Evolutionary conservation across 805 yeast genomes (phyloP).

Genomic region (Candida dajiaensis): DNA sequence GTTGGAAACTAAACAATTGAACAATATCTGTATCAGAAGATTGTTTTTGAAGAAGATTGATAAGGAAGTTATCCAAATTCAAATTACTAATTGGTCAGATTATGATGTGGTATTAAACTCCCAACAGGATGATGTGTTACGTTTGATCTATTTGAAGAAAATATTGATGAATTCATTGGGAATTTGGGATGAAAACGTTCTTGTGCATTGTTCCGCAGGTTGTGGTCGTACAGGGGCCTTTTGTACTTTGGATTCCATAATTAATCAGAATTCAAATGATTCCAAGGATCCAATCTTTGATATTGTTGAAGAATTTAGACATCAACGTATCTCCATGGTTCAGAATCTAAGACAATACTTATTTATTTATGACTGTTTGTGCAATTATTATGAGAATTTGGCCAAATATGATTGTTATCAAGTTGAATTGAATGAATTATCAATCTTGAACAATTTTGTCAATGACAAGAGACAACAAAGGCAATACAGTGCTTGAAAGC

Average conservation of each 20-base stretch:
- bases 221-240: constrained; percentile 95
- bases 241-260: constrained; percentile 59
- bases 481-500: background rate
- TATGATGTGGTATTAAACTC: constrained; percentile 47
- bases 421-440: constrained; percentile 3
- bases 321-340: constrained; percentile 79
- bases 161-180: constrained; percentile 29
- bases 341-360: constrained; percentile 73
- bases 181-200: constrained; percentile 27
- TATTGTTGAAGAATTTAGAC: constrained; percentile 59
- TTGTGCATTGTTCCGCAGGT: constrained; percentile 95
- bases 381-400: constrained; percentile 20
- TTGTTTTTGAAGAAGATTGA: constrained; percentile 29
- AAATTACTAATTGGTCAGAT: constrained; percentile 79
- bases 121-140: constrained; percentile 50
- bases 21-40: constrained; percentile 32
- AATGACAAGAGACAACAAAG: background rate
- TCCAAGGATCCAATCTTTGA: constrained; percentile 38
- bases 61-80: constrained; percentile 65
- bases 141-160: constrained; percentile 43
- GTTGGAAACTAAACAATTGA: constrained; percentile 13
- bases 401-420: background rate
- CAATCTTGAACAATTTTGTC: constrained; percentile 4
- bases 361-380: constrained; percentile 60
- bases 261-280: constrained; percentile 26